These are phyloP conservation scores for Ascochyta pisi DNA, from an alignment of 2,329 filamentous ascomycete species.

Conservation along the genomic window DNA sequence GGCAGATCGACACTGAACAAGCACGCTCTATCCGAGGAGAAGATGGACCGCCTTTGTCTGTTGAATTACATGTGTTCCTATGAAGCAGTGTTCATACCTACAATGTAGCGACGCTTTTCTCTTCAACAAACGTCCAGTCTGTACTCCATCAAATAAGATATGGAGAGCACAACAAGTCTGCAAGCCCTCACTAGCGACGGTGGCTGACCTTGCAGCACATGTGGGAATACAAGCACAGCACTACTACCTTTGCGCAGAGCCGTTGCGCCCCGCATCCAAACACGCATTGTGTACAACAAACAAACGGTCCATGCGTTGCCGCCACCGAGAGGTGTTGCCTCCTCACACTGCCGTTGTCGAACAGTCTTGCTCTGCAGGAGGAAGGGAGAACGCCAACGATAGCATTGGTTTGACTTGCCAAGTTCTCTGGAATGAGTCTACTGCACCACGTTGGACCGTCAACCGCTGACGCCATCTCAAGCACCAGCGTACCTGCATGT, in stretches of 20 bases:
- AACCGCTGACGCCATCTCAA: constrained; percentile 7
- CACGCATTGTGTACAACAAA: constrained; percentile 32
- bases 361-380: constrained; percentile 19
- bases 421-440: constrained; percentile 33
- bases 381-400: constrained; percentile 22
- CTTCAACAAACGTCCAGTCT: constrained; percentile 2
- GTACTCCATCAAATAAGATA: constrained; percentile 12
- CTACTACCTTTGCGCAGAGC: constrained; percentile 21
- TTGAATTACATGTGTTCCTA: background rate
- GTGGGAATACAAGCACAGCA: constrained; percentile 22
- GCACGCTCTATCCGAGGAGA: background rate
- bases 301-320: constrained; percentile 9
- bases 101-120: background rate
- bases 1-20: background rate
- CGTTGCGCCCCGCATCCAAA: constrained; percentile 29
- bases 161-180: constrained; percentile 14
- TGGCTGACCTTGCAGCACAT: constrained; percentile 33
- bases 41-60: background rate
- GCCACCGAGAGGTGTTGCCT: constrained; percentile 12
- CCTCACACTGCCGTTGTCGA: constrained; percentile 12
- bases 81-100: background rate
- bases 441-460: constrained; percentile 16
- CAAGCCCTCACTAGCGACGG: constrained; percentile 8
- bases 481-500: constrained; percentile 7
- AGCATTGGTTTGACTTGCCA: constrained; percentile 22